A percentile compares a stretch with the other conserved stretches of the same genome.
Conservation (phyloP, 1,139 yeast genomes). For the Protomyces pachydermus region DNA sequence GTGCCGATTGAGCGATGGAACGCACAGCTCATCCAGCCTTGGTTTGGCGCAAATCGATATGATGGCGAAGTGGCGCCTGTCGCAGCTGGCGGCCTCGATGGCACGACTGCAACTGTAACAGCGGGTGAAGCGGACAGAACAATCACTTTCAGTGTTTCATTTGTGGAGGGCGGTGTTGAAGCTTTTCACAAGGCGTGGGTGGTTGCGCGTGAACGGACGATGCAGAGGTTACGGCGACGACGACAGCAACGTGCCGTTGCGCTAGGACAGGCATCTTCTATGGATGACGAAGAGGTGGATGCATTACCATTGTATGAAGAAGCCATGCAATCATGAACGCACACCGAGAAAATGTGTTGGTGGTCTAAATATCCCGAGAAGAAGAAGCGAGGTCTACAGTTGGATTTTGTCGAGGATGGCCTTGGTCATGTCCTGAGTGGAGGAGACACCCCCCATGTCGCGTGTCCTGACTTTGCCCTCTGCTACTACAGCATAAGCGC, state of each 20-base stretch:
- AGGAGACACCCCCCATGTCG: constrained; percentile 89
- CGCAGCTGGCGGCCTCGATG: constrained; percentile 19
- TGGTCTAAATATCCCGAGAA: background rate
- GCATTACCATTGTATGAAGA: background rate
- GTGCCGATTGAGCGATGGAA: constrained; percentile 19
- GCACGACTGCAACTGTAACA: background rate
- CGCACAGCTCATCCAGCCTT: constrained; percentile 17
- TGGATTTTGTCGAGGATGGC: constrained; percentile 50
- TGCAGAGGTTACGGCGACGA: background rate
- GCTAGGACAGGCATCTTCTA: background rate
- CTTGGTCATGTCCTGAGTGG: constrained; percentile 83
- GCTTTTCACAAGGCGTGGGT: constrained; percentile 7
- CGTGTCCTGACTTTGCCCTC: constrained; percentile 94
- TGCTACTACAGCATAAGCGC: constrained; percentile 88
- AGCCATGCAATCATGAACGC: background rate
- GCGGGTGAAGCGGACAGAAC: background rate
- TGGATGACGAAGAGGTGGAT: background rate
- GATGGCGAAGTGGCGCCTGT: constrained; percentile 16
- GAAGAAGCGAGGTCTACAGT: background rate
- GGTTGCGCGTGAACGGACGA: background rate
- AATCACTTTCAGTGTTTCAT: constrained; percentile 1
- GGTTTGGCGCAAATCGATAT: constrained; percentile 23
- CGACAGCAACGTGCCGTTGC: background rate
- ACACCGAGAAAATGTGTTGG: too few relatives aligned
- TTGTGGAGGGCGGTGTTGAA: constrained; percentile 21